Conservation (phyloP, 208 protist species). For the Leishmania lainsoni region DNA sequence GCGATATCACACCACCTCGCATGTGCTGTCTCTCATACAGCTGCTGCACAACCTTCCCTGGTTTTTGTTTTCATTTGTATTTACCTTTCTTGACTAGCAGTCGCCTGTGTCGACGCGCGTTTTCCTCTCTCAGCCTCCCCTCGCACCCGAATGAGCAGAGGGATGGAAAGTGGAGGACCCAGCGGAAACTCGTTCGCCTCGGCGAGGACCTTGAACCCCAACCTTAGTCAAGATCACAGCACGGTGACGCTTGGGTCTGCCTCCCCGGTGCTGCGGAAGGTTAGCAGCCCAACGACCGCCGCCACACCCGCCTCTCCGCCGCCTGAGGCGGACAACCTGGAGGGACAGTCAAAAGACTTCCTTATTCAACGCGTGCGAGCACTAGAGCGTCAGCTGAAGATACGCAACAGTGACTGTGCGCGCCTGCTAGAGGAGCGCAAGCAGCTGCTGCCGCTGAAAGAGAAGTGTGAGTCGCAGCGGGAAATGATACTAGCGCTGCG, state of each 20-base stretch:
- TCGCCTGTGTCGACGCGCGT: background rate
- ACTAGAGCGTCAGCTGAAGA: slow-evolving; percentile 62
- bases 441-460: slow-evolving; percentile 35
- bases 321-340: slow-evolving; percentile 12
- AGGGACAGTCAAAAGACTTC: slow-evolving; percentile 55
- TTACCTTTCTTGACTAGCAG: background rate
- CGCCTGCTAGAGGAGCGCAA: slow-evolving; percentile 56
- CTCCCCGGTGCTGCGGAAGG: background rate
- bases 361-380: slow-evolving; percentile 54
- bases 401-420: slow-evolving; percentile 62
- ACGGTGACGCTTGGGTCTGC: background rate
- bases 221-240: background rate
- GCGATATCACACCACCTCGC: background rate
- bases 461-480: slow-evolving; percentile 62
- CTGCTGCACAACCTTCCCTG: background rate
- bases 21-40: background rate
- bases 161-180: background rate
- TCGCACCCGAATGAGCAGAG: background rate
- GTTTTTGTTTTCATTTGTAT: no score
- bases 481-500: slow-evolving; percentile 56
- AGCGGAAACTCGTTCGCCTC: background rate
- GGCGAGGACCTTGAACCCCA: no score
- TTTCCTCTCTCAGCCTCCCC: background rate
- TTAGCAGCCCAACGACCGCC: slow-evolving; percentile 1
- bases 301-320: background rate